Evolutionary conservation across 768 basidiomycete species (phyloP), one percentile per base, ranked within the genome.

Genomic region (Collybia nuda): DNA sequence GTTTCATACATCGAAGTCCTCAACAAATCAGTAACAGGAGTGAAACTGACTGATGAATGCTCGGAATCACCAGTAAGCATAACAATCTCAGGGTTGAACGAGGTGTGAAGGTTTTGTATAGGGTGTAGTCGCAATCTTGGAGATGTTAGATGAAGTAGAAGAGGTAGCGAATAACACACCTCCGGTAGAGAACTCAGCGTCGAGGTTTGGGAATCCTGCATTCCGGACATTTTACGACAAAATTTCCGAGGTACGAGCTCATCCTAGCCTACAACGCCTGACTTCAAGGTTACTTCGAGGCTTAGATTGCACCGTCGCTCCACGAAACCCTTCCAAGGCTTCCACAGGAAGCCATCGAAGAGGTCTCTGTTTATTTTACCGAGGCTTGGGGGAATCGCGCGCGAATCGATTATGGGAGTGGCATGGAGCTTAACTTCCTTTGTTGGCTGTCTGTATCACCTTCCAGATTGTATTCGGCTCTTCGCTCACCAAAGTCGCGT

Each of bases 401-500:
- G 42, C 76, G 97, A 7, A 93, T 99, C 47, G 97, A 99, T 68
- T 99, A 99, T 68, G 97, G 97, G n/a, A 97, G 94, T 60, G 97
- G 97, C 12, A 98, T 98, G 96, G 97, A 99, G 63, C 77, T 98
- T 39, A 96, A 98, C 68, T 99, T 98, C 62, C 52, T 98, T 2
- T 98, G 95, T 61, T 98, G 94, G 94, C 63, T 98, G 95, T 97
- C 64, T 57, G 92, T 73, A 2, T 26, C 12, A 15, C 32, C 7
- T 32, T 32, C 7, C 4, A 15, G 47, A 45, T 14, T 46, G 19
- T 28, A 43, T 2, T 23, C 14, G 53, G 18, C 41, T 37, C 28
- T 21, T 29, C 9, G n/a, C 45, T 39, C n/a, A 22, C 17, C 7
- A 28, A 5, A 37, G 52, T 22, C 60, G 7, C 7, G 24, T 26